phyloP scores from a whole-genome alignment of 306 rosid species.

The Prunus persica region Prunus_persica_NCBIv2 NC_034015.1:21816501-21817000 shows the following conservation, averaged over 20 bases:
- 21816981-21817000: background rate
- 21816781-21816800: conserved; percentile 77
- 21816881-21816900: conserved; percentile 45
- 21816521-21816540: conserved; percentile 85
- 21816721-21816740: conserved; percentile 94
- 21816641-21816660: conserved; percentile 92
- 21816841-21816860: conserved; percentile 95
- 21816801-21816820: conserved; percentile 91
- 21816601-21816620: conserved; percentile 16
- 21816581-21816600: conserved; percentile 14
- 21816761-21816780: conserved; percentile 93
- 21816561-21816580: conserved; percentile 48
- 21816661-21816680: conserved; percentile 77
- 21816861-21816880: conserved; percentile 58
- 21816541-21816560: conserved; percentile 93
- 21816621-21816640: conserved; percentile 43
- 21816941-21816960: background rate
- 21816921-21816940: background rate
- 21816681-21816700: conserved; percentile 98
- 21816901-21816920: conserved; percentile 15
- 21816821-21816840: conserved; percentile 82
- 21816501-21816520: conserved; percentile 88
- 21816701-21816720: conserved; percentile 99
- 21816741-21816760: conserved; percentile 92
- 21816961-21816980: conserved; percentile 3